Evolutionary conservation across 345 rosid genomes (phyloP).

Genomic region (Aethionema arabicum): DNA sequence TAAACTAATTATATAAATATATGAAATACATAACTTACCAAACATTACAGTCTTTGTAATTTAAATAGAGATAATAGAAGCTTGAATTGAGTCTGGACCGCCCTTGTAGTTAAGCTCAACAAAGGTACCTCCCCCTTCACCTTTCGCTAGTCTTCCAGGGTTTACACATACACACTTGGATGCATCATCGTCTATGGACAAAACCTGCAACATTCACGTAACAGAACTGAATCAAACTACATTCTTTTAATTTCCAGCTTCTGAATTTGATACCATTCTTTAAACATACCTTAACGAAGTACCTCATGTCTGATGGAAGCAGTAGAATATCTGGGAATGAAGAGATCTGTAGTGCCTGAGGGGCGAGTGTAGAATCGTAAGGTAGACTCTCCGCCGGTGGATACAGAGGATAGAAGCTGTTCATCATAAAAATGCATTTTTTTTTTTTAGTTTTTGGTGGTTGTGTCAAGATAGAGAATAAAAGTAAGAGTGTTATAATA

Average conservation of each 20-base stretch:
- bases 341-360: conserved; percentile 56
- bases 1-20: neutral
- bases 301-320: conserved; percentile 82
- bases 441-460: conserved; percentile 15
- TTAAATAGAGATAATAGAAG: conserved; percentile 68
- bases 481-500: neutral
- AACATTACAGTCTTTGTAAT: conserved; percentile 4
- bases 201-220: conserved; percentile 41
- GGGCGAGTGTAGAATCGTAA: conserved; percentile 71
- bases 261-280: conserved; percentile 2
- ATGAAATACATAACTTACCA: neutral
- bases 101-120: conserved; percentile 64
- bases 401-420: conserved; percentile 85
- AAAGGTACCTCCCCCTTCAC: conserved; percentile 88
- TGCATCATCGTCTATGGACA: conserved; percentile 53
- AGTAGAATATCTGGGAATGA: conserved; percentile 69
- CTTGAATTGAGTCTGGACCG: conserved; percentile 55
- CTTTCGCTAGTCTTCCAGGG: conserved; percentile 87
- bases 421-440: conserved; percentile 7
- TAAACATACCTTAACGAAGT: conserved; percentile 63
- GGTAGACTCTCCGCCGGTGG: conserved; percentile 86
- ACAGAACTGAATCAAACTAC: neutral
- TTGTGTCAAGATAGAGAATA: neutral
- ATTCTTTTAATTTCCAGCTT: neutral
- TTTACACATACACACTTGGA: conserved; percentile 71